phyloP scores from a whole-genome alignment of 371 early-diverging fungal genomes.

The Mucor velutinosus region DNA sequence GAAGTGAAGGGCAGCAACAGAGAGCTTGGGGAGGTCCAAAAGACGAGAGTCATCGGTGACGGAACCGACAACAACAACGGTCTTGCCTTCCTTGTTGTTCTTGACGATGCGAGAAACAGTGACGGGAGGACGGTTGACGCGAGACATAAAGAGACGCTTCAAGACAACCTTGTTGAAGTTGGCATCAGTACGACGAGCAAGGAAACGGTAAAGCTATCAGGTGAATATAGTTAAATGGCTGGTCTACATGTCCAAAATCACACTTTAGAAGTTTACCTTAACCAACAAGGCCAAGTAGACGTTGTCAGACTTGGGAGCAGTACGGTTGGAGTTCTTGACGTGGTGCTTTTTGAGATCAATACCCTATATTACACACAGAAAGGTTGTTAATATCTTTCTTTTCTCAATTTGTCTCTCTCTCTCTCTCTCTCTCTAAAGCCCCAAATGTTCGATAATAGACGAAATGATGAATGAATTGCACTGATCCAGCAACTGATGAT shows the following conservation, averaged over 20 bases:
- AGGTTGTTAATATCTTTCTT: not conserved
- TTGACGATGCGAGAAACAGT: conserved; percentile 88
- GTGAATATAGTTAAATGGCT: not conserved
- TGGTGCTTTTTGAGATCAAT: conserved; percentile 96
- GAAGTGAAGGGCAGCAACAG: conserved; percentile 94
- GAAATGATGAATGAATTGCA: not conserved
- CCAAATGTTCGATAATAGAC: not conserved
- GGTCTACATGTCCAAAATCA: not conserved
- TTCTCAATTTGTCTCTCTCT: not conserved
- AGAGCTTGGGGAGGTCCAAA: conserved; percentile 93
- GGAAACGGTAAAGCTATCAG: conserved; percentile 94
- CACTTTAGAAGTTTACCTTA: conserved; percentile 54
- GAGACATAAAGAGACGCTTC: conserved; percentile 98
- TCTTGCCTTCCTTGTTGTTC: conserved; percentile 78
- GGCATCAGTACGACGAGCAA: conserved; percentile 97
- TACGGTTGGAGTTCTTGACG: conserved; percentile 87
- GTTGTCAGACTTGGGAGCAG: conserved; percentile 88
- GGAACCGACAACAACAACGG: conserved; percentile 92
- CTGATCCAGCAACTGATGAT: too few relatives aligned
- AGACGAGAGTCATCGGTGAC: conserved; percentile 97
- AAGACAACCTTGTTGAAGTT: conserved; percentile 98
- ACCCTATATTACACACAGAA: conserved; percentile 65
- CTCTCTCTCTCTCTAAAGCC: not conserved
- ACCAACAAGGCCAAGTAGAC: conserved; percentile 95
- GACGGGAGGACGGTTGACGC: conserved; percentile 95